These are phyloP conservation scores for Coffea humblotiana DNA, from an alignment of 305 asterid genomes.

Conservation along the genomic window DNA sequence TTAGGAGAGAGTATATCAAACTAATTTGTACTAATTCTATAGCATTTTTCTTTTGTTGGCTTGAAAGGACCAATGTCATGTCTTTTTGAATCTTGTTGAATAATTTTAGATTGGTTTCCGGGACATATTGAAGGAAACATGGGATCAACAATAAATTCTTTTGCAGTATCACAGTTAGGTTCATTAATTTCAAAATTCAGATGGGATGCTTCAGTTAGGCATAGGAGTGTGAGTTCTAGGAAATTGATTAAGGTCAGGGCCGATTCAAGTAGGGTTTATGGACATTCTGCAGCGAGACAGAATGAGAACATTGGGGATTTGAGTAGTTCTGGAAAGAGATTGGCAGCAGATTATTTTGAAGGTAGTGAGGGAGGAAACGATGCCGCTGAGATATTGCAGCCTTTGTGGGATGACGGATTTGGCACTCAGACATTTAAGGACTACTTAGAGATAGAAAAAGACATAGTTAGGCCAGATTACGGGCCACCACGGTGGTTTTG, in stretches of 20 bases:
- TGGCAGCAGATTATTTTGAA: not conserved
- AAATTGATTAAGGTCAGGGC: not conserved
- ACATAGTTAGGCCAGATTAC: conserved; percentile 38
- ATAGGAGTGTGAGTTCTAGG: not conserved
- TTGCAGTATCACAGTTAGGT: not conserved
- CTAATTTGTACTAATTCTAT: not conserved
- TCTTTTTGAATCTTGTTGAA: not conserved
- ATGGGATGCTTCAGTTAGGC: not conserved
- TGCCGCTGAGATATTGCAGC: conserved; percentile 31
- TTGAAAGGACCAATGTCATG: not conserved
- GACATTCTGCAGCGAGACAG: not conserved
- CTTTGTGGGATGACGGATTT: conserved; percentile 65
- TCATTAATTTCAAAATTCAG: not conserved
- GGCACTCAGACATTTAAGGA: conserved; percentile 52
- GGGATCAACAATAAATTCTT: conserved; percentile 6
- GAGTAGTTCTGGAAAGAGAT: not conserved
- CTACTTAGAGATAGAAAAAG: conserved; percentile 38
- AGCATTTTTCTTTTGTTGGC: not conserved
- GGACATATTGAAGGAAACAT: not conserved
- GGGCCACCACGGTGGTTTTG: conserved; percentile 74
- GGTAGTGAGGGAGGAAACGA: not conserved
- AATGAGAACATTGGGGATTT: not conserved
- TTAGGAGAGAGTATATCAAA: not conserved
- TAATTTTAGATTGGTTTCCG: not conserved
- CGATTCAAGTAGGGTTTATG: not conserved